Percentiles rank a stretch among this genome's conserved stretches.
Conservation (phyloP, 2,329 filamentous ascomycete species). For the Moelleriella libera region DNA sequence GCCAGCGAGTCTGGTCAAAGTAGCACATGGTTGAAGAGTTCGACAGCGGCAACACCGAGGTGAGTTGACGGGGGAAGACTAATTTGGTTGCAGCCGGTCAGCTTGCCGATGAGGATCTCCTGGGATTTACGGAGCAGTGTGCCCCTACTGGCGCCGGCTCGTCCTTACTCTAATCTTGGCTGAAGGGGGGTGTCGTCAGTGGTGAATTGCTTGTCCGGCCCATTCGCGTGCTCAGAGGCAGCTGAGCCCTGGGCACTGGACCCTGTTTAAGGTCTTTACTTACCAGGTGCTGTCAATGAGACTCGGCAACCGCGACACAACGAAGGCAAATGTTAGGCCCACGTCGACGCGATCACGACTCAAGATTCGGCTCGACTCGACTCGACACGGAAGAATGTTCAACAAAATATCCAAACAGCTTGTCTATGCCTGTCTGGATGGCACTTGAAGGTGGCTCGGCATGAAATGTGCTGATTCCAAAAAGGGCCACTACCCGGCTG, state of each 20-base stretch:
- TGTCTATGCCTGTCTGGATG: background rate
- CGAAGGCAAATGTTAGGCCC: background rate
- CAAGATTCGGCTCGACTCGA: background rate
- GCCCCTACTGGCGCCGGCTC: background rate
- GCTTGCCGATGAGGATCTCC: slow-evolving; percentile 4
- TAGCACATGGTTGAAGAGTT: slow-evolving; percentile 61
- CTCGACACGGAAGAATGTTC: background rate
- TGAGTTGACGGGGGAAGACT: slow-evolving; percentile 4
- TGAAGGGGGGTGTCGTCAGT: background rate
- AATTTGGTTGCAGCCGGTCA: slow-evolving; percentile 7
- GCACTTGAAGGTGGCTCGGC: background rate
- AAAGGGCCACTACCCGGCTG: background rate
- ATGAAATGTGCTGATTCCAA: background rate
- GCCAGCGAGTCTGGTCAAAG: slow-evolving; percentile 79
- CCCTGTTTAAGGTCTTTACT: background rate
- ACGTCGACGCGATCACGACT: background rate
- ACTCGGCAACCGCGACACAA: background rate
- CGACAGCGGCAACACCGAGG: slow-evolving; percentile 7
- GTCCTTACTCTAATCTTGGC: background rate
- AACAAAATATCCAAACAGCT: background rate
- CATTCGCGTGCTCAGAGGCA: background rate
- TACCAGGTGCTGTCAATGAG: slow-evolving; percentile 1
- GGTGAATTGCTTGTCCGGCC: background rate
- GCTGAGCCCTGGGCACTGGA: background rate
- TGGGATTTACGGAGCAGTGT: background rate